Conservation (phyloP, 2,329 filamentous ascomycete species). For the Hortaea sp. region DNA sequence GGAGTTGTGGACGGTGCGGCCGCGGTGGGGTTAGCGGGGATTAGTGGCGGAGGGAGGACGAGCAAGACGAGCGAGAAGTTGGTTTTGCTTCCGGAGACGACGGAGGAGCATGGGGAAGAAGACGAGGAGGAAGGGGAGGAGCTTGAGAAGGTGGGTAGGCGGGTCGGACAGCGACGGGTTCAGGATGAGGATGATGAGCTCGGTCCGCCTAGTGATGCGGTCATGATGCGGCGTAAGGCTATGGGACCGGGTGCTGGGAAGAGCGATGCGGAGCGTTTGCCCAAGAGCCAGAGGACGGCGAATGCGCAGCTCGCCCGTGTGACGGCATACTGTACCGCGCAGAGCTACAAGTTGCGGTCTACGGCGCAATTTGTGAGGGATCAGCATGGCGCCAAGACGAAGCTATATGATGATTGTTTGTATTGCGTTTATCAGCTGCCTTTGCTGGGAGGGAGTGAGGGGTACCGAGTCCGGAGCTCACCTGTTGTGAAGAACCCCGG, state of each 20-base stretch:
- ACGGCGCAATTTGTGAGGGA: conserved; percentile 84
- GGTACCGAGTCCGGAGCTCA: conserved; percentile 79
- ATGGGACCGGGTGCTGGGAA: conserved; percentile 55
- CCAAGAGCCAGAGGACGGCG: conserved; percentile 77
- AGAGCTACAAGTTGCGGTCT: conserved; percentile 79
- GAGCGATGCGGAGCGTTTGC: conserved; percentile 86
- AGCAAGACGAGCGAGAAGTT: conserved; percentile 95
- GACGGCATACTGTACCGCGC: conserved; percentile 92
- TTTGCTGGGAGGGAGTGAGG: conserved; percentile 72
- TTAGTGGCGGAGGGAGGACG: conserved; percentile 67
- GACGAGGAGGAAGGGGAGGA: background rate
- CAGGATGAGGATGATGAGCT: conserved; percentile 48
- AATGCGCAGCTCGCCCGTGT: conserved; percentile 65
- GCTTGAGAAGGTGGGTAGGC: conserved; percentile 38
- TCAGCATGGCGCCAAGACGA: conserved; percentile 82
- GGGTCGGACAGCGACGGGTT: background rate
- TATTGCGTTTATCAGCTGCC: conserved; percentile 94
- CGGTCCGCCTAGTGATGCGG: conserved; percentile 56
- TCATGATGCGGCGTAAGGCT: conserved; percentile 54
- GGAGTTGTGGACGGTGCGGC: conserved; percentile 23
- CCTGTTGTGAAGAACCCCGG: conserved; percentile 88
- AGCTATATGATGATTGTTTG: conserved; percentile 94
- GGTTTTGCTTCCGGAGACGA: conserved; percentile 82
- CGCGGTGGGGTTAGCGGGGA: conserved; percentile 7
- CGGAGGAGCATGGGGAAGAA: conserved; percentile 37